Base-by-base conservation (phyloP, 768 basidiomycete species). In the Pleurotus sapidus region DNA sequence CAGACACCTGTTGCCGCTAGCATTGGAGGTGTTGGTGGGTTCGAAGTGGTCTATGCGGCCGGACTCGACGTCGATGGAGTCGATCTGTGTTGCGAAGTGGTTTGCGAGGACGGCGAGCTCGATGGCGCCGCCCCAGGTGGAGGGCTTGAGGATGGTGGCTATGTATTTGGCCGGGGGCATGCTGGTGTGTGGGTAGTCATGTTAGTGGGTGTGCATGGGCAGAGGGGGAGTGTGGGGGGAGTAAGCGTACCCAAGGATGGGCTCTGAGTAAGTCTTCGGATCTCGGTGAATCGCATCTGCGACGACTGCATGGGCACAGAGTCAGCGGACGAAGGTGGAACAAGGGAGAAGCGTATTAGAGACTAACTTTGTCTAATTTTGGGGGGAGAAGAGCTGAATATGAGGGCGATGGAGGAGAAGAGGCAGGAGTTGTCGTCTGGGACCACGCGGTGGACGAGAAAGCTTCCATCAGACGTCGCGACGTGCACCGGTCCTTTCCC, bases 351-450 rank as follows among this genome's bases (percentile, higher is more conserved):
- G 43, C 30, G 3, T 1, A 20, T 20, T 12, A 58, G 17, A 23
- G 17, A 42, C 25, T 63, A 34, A 95, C 94, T 83, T 71, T 90
- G 78, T 42, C 95, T 82, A 66, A 97, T 81, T 58, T 87, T 87
- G n/a, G 78, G 70, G 11, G 89, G 86, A 57, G 84, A 85, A 64
- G 95, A 93, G 66, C 89, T 86, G 64, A 98, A 95, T 1, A 96
- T 76, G 42, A 96, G 74, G 14, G 91, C 92, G 46, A 93, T 77
- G 2, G 94, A 86, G 3, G 89, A 89, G 74, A 98, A 98, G 27
- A 98, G 76, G 70, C 96, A 98, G 1, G 93, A 91, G 65, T 98
- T 98, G 72, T 98, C 96, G 65, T 98, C 96, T n/a, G 95, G 95
- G 15, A 96, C 93, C 56, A 91, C 92, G 59, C 88, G 75, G 65